A percentile compares a stretch with the other conserved stretches of the same genome.
phyloP scores from a whole-genome alignment of 768 basidiomycete species.

The Crassisporium funariophilum region DNA sequence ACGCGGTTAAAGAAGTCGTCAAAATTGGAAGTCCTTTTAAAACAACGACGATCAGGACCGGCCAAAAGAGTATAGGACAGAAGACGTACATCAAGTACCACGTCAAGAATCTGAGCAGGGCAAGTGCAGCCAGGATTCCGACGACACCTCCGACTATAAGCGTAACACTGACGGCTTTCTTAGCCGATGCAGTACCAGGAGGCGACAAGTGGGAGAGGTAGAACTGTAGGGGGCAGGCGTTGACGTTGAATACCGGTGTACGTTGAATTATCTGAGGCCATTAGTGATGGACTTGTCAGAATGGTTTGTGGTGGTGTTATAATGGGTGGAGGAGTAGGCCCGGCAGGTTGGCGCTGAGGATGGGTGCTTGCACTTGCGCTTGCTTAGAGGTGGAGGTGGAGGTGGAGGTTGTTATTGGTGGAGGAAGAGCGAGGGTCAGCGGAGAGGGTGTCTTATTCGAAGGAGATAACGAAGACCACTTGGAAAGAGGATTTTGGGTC shows the following conservation, averaged over 20 bases:
- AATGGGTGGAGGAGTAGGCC: conserved; percentile 3
- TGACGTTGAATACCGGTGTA: conserved; percentile 9
- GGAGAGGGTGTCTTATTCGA: conserved; percentile 1
- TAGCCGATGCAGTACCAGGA: background rate
- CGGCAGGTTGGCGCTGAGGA: conserved; percentile 30
- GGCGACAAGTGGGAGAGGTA: background rate
- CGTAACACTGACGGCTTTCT: conserved; percentile 18
- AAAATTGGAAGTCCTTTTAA: conserved; percentile 23
- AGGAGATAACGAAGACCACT: background rate
- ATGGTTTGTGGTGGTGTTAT: conserved; percentile 12
- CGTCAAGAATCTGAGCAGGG: conserved; percentile 23
- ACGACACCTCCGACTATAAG: conserved; percentile 31
- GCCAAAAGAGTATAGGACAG: background rate
- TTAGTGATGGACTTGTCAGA: conserved; percentile 5
- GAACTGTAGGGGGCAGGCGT: conserved; percentile 2
- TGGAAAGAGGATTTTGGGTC: background rate
- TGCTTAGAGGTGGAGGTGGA: too few species aligned
- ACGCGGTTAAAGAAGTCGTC: conserved; percentile 28
- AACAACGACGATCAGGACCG: conserved; percentile 7
- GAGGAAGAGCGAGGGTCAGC: conserved; percentile 3
- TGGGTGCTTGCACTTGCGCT: conserved; percentile 6
- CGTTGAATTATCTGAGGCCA: conserved; percentile 15
- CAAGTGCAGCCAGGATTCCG: conserved; percentile 25
- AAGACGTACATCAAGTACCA: conserved; percentile 27
- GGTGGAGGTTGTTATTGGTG: too few species aligned